Base-by-base conservation (phyloP, 345 rosid species). In the Linum usitatissimum region DNA sequence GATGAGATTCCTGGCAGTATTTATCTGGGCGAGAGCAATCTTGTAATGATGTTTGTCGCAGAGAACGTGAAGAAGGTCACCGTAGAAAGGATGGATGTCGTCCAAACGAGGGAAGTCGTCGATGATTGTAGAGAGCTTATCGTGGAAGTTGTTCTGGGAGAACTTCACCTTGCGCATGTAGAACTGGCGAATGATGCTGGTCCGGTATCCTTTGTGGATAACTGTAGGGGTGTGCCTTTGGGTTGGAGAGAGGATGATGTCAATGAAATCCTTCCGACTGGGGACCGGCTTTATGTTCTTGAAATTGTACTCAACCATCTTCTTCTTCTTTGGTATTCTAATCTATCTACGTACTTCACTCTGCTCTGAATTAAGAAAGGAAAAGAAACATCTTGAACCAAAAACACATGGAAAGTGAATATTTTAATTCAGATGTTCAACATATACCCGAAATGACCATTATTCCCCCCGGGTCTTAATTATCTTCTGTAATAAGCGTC, bases 141-240 rank as follows among this genome's bases (percentile, higher is more conserved):
- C 80, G 67, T 75, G 73, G 54, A 78, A 85, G 75, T 77, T 84
- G 78, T 67, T 69, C 48, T 81, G 77, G 1, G 89, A 81, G 58
- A 81, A 80, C 68, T 85, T 86, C 65, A 79, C 87, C 55, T 86
- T 76, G n/a, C 81, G 84, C 81, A 81, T 84, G 69, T 89, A 76
- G 64, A 80, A 79, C 69, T 84, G 83, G 9, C 86, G 82, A 55
- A 86, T 77, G 4, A 87, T 83, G 10, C 80, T 65, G 39, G 86
- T 81, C 6, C 87, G 78, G 69, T 86, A 79, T 10, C 86, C 85
- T 65, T 83, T 83, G 59, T 79, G 85, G 59, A 91, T 93, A 30
- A 87, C 95, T 7, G 93, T 80, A 12, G 95, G 91, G 3, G 91
- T 87, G 61, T 84, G 93, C 48, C 90, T 78, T 65, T 85, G 97